Evolutionary conservation across 2,329 filamentous ascomycete genomes (phyloP).

Genomic region (Colletotrichum siamense): DNA sequence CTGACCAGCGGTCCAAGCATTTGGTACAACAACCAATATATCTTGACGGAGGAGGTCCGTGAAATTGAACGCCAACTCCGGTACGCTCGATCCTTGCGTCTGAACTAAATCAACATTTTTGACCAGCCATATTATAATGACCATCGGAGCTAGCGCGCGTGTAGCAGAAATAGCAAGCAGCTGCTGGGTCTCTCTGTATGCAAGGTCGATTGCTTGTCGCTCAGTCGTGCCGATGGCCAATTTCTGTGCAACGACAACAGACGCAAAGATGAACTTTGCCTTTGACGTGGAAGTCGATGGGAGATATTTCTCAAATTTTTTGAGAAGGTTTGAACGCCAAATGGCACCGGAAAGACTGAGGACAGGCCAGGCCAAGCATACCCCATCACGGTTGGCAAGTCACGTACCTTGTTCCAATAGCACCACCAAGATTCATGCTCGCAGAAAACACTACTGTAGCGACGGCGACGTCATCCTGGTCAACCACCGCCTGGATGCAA

Average conservation of each 20-base stretch:
- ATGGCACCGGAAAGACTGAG: background rate
- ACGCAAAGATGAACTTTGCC: background rate
- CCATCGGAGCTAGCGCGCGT: background rate
- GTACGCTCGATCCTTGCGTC: background rate
- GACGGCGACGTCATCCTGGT: background rate
- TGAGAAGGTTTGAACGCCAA: background rate
- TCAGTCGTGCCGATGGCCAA: background rate
- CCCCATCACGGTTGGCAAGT: background rate
- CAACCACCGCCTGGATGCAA: background rate
- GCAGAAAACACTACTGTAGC: background rate
- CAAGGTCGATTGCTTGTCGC: background rate
- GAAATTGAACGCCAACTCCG: background rate
- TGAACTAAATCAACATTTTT: background rate
- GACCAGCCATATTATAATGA: background rate
- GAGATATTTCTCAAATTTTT: background rate
- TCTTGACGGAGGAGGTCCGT: slow-evolving; percentile 35
- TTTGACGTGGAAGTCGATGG: background rate
- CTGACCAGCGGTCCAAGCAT: slow-evolving; percentile 51
- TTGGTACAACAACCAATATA: slow-evolving; percentile 50
- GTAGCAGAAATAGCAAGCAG: background rate
- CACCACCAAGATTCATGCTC: background rate
- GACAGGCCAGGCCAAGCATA: background rate
- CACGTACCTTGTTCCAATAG: background rate
- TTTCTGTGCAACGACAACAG: background rate
- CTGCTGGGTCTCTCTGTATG: background rate